phyloP scores from a whole-genome alignment of 2,329 filamentous ascomycete species.

The Paraconiothyrium brasiliense region DNA sequence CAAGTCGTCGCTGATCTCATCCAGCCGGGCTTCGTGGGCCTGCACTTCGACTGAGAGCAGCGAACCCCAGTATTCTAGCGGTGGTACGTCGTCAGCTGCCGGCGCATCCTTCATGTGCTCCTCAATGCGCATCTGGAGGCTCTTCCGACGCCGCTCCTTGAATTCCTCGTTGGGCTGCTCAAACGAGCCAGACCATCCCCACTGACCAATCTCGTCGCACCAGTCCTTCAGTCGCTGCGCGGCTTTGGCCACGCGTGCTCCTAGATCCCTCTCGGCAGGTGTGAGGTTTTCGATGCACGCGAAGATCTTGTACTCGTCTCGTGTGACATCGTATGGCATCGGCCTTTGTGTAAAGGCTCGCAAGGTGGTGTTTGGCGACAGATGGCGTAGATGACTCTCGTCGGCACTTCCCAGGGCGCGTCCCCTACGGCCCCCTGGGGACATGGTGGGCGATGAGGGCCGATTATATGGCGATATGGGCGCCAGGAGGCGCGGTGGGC shows the following conservation, averaged over 20 bases:
- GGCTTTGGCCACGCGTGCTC: conserved; percentile 73
- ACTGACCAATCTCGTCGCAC: conserved; percentile 74
- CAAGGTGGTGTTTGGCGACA: conserved; percentile 54
- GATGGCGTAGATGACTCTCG: conserved; percentile 45
- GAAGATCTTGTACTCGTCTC: conserved; percentile 52
- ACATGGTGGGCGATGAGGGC: conserved; percentile 46
- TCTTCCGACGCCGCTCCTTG: conserved; percentile 39
- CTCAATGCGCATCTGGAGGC: conserved; percentile 42
- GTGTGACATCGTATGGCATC: conserved; percentile 54
- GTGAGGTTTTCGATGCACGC: conserved; percentile 71
- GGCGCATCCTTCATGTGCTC: conserved; percentile 41
- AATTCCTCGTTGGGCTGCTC: conserved; percentile 49
- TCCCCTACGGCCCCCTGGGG: conserved; percentile 40
- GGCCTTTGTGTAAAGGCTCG: conserved; percentile 55
- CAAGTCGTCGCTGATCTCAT: conserved; percentile 75
- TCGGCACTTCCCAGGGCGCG: conserved; percentile 38
- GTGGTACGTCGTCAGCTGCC: conserved; percentile 32
- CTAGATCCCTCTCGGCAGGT: conserved; percentile 74
- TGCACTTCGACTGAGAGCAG: conserved; percentile 71
- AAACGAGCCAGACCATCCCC: conserved; percentile 66
- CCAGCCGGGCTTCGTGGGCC: conserved; percentile 75
- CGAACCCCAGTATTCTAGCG: conserved; percentile 72
- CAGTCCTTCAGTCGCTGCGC: conserved; percentile 77
- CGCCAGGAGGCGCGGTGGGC: conserved; percentile 42
- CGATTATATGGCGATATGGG: conserved; percentile 41